These are phyloP conservation scores for Colletotrichum lentis DNA, from an alignment of 2,329 filamentous ascomycete genomes.

Conservation along the genomic window DNA sequence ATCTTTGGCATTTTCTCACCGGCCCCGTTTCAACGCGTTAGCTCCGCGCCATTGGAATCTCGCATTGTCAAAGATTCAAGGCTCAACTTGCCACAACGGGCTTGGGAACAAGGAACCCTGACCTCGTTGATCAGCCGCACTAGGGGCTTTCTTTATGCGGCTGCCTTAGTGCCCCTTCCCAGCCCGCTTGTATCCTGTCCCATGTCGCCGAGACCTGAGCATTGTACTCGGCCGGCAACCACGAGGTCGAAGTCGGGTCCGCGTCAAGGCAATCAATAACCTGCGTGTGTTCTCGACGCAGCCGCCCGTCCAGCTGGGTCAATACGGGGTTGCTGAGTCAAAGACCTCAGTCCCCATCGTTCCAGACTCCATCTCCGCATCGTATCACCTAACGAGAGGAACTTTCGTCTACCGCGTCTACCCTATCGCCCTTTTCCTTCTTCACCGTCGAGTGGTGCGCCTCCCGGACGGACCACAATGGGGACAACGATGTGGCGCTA, in stretches of 20 bases:
- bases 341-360: background rate
- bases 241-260: background rate
- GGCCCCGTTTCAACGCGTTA: conserved; percentile 17
- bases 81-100: conserved; percentile 21
- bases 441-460: background rate
- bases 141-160: background rate
- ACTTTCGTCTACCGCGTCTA: background rate
- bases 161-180: background rate
- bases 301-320: background rate
- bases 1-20: background rate
- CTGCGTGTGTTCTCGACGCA: background rate
- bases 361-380: conserved; percentile 1
- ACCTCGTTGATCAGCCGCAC: conserved; percentile 1
- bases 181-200: background rate
- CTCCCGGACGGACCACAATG: background rate
- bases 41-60: conserved; percentile 10
- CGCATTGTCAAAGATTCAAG: conserved; percentile 11
- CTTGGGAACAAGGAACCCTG: conserved; percentile 8
- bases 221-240: background rate
- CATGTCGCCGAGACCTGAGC: background rate
- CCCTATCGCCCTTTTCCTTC: background rate
- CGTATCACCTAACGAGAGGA: background rate
- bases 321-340: background rate
- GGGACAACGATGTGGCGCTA: background rate
- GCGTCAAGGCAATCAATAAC: background rate